Base-by-base conservation (phyloP, 768 basidiomycete genomes). In the Clitopilus passeckerianus region DNA sequence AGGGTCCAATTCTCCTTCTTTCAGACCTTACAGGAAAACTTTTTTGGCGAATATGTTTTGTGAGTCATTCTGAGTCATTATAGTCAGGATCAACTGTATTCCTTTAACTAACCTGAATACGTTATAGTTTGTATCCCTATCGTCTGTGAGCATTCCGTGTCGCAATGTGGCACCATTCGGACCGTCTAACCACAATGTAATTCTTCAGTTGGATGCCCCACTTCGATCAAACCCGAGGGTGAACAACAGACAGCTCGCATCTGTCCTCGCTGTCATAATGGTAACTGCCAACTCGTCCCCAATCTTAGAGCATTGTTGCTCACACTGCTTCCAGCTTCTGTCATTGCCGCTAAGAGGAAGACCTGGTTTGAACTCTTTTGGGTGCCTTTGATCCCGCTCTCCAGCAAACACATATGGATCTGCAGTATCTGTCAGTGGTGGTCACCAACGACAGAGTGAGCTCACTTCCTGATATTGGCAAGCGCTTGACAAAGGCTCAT, bases 301-400 rank as follows among this genome's bases (percentile, higher is more conserved):
- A n/a, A 15, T 12, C 37, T 14, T n/a, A 41, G 37, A n/a, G 37
- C 37, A 15, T 12, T 4, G 37, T 30, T 57, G 56, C 44, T 30
- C 34, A 56, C 56, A 20, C 55, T 58, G 52, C 56, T 9, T 30
- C 34, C 63, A 89, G 89, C 75, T 22, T 78, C 85, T 55, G 84
- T 89, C 58, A 72, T 85, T 54, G 74, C 80, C 30, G 86, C 86
- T 30, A 89, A 87, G 69, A 78, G 79, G 34, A 83, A 84, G 57
- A 82, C 73, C 35, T 91, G 89, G 90, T 87, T 92, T 67, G 87
- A 90, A 70, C 68, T 92, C 50, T 91, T 86, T 74, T 89, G 83
- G 70, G 77, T 92, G 14, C 90, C 87, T 22, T 71, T 92, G 58
- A 70, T 91, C 44, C 90, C 90, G 1, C 73, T 90, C 65, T 79